phyloP scores from a whole-genome alignment of 768 basidiomycete species.

The Auricularia sp. region DNA sequence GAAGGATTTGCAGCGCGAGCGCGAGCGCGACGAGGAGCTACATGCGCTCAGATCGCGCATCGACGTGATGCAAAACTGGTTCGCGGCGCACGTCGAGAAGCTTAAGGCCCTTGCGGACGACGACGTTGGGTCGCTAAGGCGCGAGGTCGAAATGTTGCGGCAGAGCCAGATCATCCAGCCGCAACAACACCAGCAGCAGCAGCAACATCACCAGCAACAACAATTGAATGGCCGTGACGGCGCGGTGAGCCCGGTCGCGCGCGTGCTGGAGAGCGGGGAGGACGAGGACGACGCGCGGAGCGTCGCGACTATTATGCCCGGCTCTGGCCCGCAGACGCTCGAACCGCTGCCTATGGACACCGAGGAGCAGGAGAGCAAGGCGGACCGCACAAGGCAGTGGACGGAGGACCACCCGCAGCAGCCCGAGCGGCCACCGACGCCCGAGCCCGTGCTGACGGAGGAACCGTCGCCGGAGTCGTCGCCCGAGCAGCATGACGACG shows the following conservation, averaged over 20 bases:
- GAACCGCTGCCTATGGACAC: neutral
- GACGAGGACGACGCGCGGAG: slow-evolving; percentile 64
- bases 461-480: neutral
- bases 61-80: neutral
- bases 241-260: slow-evolving; percentile 17
- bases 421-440: neutral
- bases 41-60: neutral
- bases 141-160: slow-evolving; percentile 49
- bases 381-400: neutral
- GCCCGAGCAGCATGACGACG: neutral
- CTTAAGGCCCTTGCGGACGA: neutral
- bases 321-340: neutral
- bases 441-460: neutral
- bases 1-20: neutral
- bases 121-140: slow-evolving; percentile 64
- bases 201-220: neutral
- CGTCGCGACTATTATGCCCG: slow-evolving; percentile 54
- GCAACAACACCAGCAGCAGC: neutral
- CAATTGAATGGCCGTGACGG: slow-evolving; percentile 17
- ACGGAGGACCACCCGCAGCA: neutral
- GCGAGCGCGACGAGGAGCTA: neutral
- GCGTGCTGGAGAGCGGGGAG: slow-evolving; percentile 20
- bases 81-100: neutral
- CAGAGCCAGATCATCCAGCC: slow-evolving; percentile 28
- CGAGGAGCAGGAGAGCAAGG: neutral